Percentiles rank a stretch among this genome's conserved stretches.
Conservation (phyloP, 129 eudicot genomes). For the Lactuca saligna region DNA sequence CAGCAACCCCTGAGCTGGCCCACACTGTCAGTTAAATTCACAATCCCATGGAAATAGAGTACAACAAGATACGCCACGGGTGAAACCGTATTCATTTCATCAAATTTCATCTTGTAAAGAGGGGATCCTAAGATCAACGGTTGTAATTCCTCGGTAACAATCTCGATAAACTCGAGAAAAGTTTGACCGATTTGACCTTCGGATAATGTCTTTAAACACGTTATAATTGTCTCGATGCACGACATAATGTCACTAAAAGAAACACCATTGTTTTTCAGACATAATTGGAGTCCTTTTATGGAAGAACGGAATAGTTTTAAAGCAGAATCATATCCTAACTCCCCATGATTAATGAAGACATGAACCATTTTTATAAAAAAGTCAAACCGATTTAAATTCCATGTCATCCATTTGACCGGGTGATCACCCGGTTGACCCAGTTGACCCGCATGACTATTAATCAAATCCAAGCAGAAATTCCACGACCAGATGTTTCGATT, state of each 20-base stretch:
- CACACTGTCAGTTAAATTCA: conserved; percentile 24
- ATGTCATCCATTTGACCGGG: conserved; percentile 54
- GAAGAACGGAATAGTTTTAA: conserved; percentile 52
- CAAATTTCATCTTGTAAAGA: conserved; percentile 59
- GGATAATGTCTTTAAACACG: conserved; percentile 40
- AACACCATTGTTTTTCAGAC: conserved; percentile 35
- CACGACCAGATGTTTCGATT: conserved; percentile 53
- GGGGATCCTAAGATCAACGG: conserved; percentile 67
- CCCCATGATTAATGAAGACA: conserved; percentile 38
- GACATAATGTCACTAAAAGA: conserved; percentile 45
- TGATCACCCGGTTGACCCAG: conserved; percentile 26
- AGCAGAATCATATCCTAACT: conserved; percentile 42
- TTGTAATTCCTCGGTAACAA: conserved; percentile 49
- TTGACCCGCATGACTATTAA: conserved; percentile 45
- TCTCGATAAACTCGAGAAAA: conserved; percentile 47
- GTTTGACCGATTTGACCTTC: conserved; percentile 32
- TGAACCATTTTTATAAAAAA: conserved; percentile 49
- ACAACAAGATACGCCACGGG: conserved; percentile 48
- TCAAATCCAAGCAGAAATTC: conserved; percentile 58
- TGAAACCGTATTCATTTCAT: conserved; percentile 44
- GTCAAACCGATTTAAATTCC: conserved; percentile 61
- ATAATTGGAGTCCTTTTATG: conserved; percentile 47
- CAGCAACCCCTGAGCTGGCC: not conserved
- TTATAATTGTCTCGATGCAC: conserved; percentile 48
- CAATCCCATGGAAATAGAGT: conserved; percentile 42